phyloP scores from a whole-genome alignment of 106 monocot genomes.

The Alisma plantagoaquatica region DNA sequence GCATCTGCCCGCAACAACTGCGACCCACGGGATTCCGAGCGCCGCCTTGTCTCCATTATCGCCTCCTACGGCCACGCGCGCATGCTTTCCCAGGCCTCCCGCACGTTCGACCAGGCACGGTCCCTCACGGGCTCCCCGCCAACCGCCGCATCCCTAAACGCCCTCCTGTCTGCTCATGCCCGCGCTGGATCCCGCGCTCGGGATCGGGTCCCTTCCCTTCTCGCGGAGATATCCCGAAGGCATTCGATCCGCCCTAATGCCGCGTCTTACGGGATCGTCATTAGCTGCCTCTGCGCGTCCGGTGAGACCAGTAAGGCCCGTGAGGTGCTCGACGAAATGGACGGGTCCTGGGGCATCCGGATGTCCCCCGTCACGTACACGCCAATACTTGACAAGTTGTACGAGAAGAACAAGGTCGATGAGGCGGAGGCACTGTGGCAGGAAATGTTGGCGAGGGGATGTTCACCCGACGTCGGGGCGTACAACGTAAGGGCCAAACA shows the following conservation, averaged over 20 bases:
- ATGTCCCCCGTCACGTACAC: slow-evolving; percentile 37
- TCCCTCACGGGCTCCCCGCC: slow-evolving; percentile 1
- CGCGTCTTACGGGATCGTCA: slow-evolving; percentile 41
- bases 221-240: slow-evolving; percentile 33
- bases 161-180: slow-evolving; percentile 52
- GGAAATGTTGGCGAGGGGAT: slow-evolving; percentile 50
- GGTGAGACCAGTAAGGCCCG: slow-evolving; percentile 14
- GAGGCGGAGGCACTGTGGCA: slow-evolving; percentile 59
- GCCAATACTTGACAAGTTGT: slow-evolving; percentile 40
- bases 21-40: slow-evolving; percentile 20
- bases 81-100: slow-evolving; percentile 37
- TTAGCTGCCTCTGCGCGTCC: slow-evolving; percentile 41
- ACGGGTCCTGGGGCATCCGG: slow-evolving; percentile 16
- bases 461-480: slow-evolving; percentile 31
- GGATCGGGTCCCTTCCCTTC: slow-evolving; percentile 33
- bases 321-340: slow-evolving; percentile 33
- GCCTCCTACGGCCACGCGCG: slow-evolving; percentile 38
- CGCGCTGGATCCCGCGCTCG: slow-evolving; percentile 14
- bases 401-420: slow-evolving; percentile 27
- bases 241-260: slow-evolving; percentile 39
- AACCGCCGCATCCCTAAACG: slow-evolving; percentile 56
- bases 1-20: not conserved
- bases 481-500: slow-evolving; percentile 57
- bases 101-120: slow-evolving; percentile 27
- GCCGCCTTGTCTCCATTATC: slow-evolving; percentile 37